These are phyloP conservation scores for Beauveria sp. DNA, from an alignment of 2,329 filamentous ascomycete genomes.

Conservation along the genomic window DNA sequence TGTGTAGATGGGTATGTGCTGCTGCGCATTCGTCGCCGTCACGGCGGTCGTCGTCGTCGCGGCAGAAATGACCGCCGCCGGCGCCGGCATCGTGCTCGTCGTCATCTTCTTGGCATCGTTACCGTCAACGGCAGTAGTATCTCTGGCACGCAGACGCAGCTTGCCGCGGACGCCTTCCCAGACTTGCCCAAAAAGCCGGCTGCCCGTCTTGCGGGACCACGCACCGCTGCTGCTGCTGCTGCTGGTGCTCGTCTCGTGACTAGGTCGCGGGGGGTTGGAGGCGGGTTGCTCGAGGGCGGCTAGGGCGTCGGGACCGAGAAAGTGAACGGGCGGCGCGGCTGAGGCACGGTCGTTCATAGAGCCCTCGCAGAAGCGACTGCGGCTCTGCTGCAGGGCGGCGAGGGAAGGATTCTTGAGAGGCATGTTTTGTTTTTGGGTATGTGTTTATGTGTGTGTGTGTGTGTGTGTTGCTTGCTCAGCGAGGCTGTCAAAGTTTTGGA, in stretches of 20 bases:
- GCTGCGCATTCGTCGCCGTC: neutral
- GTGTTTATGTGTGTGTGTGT: neutral
- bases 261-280: neutral
- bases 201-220: constrained; percentile 4
- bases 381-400: constrained; percentile 26
- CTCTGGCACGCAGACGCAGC: constrained; percentile 19
- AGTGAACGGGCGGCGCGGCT: constrained; percentile 60
- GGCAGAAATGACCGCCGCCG: neutral
- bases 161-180: constrained; percentile 31
- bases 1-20: neutral
- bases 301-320: constrained; percentile 40
- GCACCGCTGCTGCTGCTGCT: constrained; percentile 11
- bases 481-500: too few species aligned
- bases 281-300: constrained; percentile 23
- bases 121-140: neutral
- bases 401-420: constrained; percentile 20
- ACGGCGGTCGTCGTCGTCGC: constrained; percentile 9
- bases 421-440: neutral
- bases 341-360: constrained; percentile 80
- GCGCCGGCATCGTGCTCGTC: constrained; percentile 8
- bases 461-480: too few species aligned
- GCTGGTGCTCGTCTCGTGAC: neutral
- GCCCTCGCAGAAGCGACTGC: constrained; percentile 63
- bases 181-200: constrained; percentile 26
- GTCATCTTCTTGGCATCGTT: constrained; percentile 13